These are phyloP conservation scores for Wickerhamomyces sydowiorum DNA, from an alignment of 805 yeast species.

Conservation along the genomic window DNA sequence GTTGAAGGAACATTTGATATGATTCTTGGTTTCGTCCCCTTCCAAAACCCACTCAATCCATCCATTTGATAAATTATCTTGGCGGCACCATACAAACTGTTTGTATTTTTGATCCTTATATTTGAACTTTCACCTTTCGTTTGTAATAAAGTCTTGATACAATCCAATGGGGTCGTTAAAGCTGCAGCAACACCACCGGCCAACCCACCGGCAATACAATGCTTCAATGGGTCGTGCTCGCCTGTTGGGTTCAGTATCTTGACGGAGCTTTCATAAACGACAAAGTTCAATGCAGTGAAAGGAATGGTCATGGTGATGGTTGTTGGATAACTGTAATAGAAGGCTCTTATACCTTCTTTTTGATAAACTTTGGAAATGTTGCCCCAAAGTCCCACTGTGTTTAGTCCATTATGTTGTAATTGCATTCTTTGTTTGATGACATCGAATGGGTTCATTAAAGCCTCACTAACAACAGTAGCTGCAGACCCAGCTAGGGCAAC, in stretches of 20 bases:
- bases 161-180: constrained; percentile 88
- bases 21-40: constrained; percentile 88
- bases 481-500: constrained; percentile 89
- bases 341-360: constrained; percentile 67
- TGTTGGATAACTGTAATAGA: constrained; percentile 92
- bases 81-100: constrained; percentile 70
- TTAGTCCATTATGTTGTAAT: constrained; percentile 21
- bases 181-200: constrained; percentile 98
- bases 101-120: constrained; percentile 42
- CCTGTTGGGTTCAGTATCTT: constrained; percentile 71
- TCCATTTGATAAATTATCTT: constrained; percentile 52
- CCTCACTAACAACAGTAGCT: constrained; percentile 87
- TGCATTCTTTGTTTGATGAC: constrained; percentile 96
- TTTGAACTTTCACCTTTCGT: constrained; percentile 54
- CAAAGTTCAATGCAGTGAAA: constrained; percentile 89
- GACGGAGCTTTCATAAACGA: constrained; percentile 79
- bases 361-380: constrained; percentile 8
- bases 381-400: constrained; percentile 8
- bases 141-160: constrained; percentile 86
- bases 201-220: constrained; percentile 86
- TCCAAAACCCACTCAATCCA: constrained; percentile 61
- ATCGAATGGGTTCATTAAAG: constrained; percentile 96
- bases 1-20: constrained; percentile 92
- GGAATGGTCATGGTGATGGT: constrained; percentile 90
- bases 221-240: constrained; percentile 82